These are phyloP conservation scores for Colletotrichum liaoningense DNA, from an alignment of 2,329 filamentous ascomycete species.

Conservation along the genomic window DNA sequence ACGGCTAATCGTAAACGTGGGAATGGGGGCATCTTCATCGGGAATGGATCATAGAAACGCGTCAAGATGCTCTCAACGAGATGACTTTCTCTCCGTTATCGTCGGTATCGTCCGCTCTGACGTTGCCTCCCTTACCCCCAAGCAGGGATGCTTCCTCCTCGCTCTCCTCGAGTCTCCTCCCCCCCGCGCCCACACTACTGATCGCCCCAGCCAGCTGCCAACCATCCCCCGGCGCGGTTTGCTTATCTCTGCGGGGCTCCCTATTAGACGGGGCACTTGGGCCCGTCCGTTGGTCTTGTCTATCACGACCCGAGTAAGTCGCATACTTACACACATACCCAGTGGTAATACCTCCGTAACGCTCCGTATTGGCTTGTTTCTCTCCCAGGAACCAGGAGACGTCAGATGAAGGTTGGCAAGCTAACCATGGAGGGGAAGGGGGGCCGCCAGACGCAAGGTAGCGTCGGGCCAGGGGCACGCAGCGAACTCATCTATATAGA, in stretches of 20 bases:
- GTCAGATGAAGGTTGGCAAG: slow-evolving; percentile 33
- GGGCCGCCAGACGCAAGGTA: slow-evolving; percentile 2
- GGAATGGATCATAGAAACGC: neutral
- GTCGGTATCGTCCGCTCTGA: slow-evolving; percentile 28
- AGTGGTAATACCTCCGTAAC: neutral
- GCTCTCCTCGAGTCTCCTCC: neutral
- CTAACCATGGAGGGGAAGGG: slow-evolving; percentile 11
- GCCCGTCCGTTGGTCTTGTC: slow-evolving; percentile 17
- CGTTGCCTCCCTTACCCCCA: neutral
- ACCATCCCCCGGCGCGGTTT: slow-evolving; percentile 22
- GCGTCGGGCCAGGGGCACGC: neutral
- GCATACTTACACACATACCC: slow-evolving; percentile 16
- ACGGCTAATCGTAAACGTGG: slow-evolving; percentile 1
- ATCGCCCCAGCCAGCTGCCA: slow-evolving; percentile 21
- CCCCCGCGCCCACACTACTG: slow-evolving; percentile 27
- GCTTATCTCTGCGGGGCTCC: slow-evolving; percentile 33
- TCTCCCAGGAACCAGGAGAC: slow-evolving; percentile 27
- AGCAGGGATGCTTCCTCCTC: slow-evolving; percentile 8
- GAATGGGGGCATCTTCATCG: neutral
- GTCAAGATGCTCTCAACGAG: neutral
- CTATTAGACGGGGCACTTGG: neutral
- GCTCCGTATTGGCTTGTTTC: neutral
- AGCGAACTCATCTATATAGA: slow-evolving; percentile 17
- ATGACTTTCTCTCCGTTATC: slow-evolving; percentile 19
- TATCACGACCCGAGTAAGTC: slow-evolving; percentile 32